phyloP scores from a whole-genome alignment of 257 asterid genomes.

The Nicotiana tomentosiformis region DNA sequence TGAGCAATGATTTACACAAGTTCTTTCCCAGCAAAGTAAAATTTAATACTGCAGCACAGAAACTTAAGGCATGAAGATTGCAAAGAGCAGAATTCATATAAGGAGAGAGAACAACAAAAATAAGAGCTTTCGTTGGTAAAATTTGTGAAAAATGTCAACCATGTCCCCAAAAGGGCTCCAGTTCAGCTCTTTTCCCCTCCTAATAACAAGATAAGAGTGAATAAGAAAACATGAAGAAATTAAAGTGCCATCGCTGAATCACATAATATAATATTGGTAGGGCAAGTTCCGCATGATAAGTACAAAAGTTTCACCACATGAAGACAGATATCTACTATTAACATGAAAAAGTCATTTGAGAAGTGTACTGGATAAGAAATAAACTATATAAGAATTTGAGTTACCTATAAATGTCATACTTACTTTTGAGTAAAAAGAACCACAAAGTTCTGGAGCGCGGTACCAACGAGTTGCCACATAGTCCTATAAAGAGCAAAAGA shows the following conservation, averaged over 20 bases:
- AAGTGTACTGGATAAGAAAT: neutral
- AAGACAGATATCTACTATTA: neutral
- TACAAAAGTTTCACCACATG: neutral
- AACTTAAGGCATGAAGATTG: neutral
- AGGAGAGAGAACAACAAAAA: neutral
- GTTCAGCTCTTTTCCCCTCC: neutral
- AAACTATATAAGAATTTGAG: neutral
- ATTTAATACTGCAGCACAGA: neutral
- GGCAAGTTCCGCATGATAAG: neutral
- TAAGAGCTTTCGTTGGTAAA: neutral
- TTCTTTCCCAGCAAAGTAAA: neutral
- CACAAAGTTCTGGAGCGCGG: slow-evolving; percentile 99
- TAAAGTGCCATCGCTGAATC: neutral
- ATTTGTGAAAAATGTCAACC: neutral
- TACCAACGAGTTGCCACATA: slow-evolving; percentile 99
- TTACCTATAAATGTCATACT: slow-evolving; percentile 19
- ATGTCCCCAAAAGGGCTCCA: neutral
- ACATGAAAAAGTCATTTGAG: neutral
- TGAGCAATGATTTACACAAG: neutral
- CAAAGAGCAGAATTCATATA: neutral
- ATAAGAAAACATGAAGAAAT: neutral
- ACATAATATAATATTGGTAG: neutral
- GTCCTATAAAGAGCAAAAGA: slow-evolving; percentile 46
- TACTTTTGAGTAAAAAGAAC: slow-evolving; percentile 92
- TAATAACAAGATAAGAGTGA: neutral